A percentile compares a stretch with the other conserved stretches of the same genome.
Conservation (phyloP, 495 filamentous ascomycete species). For the Cetradonia linearis region DNA sequence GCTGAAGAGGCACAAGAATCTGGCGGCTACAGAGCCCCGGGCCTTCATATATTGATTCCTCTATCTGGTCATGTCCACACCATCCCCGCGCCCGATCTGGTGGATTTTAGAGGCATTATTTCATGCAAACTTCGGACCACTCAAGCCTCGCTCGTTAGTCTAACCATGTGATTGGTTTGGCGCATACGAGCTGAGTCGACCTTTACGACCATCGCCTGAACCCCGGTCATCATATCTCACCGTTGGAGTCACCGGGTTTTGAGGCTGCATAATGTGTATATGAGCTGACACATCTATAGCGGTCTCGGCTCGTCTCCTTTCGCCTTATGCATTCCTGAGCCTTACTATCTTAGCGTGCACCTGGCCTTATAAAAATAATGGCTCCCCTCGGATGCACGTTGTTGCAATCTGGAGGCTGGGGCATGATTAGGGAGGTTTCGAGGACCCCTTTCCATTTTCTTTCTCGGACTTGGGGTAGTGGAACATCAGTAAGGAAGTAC, state of each 20-base stretch:
- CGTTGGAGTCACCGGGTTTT: not conserved
- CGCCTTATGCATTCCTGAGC: not conserved
- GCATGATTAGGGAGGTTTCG: not conserved
- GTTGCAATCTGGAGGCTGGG: not conserved
- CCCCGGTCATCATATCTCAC: not conserved
- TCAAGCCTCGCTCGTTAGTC: not conserved
- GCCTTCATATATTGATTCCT: not conserved
- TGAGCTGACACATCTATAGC: not conserved
- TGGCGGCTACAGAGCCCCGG: not conserved
- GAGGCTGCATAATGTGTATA: conserved; percentile 8
- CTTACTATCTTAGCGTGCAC: not conserved
- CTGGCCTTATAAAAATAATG: not conserved
- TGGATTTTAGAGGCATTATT: not conserved
- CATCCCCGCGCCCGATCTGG: not conserved
- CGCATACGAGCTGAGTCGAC: not conserved
- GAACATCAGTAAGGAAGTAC: not conserved
- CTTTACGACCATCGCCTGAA: not conserved
- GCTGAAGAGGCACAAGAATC: not conserved
- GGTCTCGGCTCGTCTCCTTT: not conserved
- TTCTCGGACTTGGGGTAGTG: not conserved
- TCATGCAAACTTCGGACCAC: not conserved
- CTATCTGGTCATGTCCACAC: not conserved
- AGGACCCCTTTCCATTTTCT: not conserved
- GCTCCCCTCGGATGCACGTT: not conserved
- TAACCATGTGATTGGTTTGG: not conserved